Evolutionary conservation across 805 yeast genomes (phyloP), one percentile per base, ranked within the genome.

Genomic region (fission yeast (Schizosaccharomyces pombe)): DNA sequence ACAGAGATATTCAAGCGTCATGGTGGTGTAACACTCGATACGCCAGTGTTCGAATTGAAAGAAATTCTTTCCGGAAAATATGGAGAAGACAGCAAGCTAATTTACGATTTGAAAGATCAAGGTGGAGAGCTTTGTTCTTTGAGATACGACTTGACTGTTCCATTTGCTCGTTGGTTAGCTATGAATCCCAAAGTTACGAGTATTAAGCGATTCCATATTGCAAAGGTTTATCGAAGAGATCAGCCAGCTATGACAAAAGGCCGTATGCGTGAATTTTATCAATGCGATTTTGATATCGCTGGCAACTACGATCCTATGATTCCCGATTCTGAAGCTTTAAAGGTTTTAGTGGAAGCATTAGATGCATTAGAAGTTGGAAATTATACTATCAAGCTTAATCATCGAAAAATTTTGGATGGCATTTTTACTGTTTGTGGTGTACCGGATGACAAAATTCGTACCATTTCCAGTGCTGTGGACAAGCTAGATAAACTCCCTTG

Each of bases 221-320:
- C 99, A 61, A 91, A 91, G 68, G 99, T 91, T 55, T 91, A 91
- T 70, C 80, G 99, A 72, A 82, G 99, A 70, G 99, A 91, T 67
- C 99, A 91, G 70, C 99, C 99, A 4, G 99, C 99, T 6, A 91
- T 91, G 98, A 89, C 97, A 54, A 91, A 91, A 70, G 99, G 99
- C 58, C 78, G 99, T 70, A 91, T 91, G 98, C 83, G 99, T 76
- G 99, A 91, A 69, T 91, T 91, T 64, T 91, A 91, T 68, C 99
- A 91, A 71, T 91, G 99, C 73, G 99, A 91, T 71, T 84, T 91
- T 62, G 99, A 91, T 68, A 73, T 91, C 63, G 99, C 99, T 24
- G 99, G 99, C 54, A 68, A 67, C 56, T 89, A 82, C 66, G 98
- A 91, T 63, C 63, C 79, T 30, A 91, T 91, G 98, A 91, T 91